Evolutionary conservation across 495 filamentous ascomycete species (phyloP).

Genomic region (Apodospora peruviana): DNA sequence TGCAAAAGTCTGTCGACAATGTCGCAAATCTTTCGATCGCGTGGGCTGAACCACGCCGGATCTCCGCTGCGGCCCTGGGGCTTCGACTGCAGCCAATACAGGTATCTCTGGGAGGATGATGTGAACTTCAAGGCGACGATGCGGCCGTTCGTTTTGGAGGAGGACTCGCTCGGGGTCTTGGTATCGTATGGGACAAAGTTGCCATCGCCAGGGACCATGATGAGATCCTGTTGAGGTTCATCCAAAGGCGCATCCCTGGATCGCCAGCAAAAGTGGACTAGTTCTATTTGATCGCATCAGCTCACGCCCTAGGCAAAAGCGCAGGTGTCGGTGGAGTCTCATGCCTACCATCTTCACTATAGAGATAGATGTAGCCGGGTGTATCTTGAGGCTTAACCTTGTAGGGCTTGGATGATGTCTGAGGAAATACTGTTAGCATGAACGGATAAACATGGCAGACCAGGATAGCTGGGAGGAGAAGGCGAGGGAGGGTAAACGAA

Average conservation of each 20-base stretch:
- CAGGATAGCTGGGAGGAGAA: conserved; percentile 9
- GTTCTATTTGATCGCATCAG: conserved; percentile 45
- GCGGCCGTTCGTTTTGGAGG: conserved; percentile 74
- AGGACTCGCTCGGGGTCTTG: conserved; percentile 38
- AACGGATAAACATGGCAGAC: no score
- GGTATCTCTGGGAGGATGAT: conserved; percentile 83
- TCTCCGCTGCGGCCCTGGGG: conserved; percentile 70
- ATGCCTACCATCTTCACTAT: conserved; percentile 74
- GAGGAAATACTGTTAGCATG: background rate
- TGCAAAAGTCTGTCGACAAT: conserved; percentile 79
- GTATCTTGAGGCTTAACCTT: conserved; percentile 63
- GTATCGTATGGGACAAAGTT: conserved; percentile 74
- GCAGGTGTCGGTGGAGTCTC: background rate
- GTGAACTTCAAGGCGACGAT: conserved; percentile 92
- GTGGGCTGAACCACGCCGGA: conserved; percentile 68
- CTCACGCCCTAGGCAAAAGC: background rate
- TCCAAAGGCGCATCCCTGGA: conserved; percentile 46
- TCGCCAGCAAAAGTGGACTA: conserved; percentile 97
- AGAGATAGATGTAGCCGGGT: conserved; percentile 90
- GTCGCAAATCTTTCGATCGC: conserved; percentile 75
- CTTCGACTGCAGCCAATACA: conserved; percentile 95
- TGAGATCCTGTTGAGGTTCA: conserved; percentile 72
- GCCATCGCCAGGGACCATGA: conserved; percentile 87
- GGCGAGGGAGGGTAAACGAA: conserved; percentile 40
- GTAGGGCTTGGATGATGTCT: conserved; percentile 56